Evolutionary conservation across 805 yeast genomes (phyloP).

Genomic region (Candida piceae): DNA sequence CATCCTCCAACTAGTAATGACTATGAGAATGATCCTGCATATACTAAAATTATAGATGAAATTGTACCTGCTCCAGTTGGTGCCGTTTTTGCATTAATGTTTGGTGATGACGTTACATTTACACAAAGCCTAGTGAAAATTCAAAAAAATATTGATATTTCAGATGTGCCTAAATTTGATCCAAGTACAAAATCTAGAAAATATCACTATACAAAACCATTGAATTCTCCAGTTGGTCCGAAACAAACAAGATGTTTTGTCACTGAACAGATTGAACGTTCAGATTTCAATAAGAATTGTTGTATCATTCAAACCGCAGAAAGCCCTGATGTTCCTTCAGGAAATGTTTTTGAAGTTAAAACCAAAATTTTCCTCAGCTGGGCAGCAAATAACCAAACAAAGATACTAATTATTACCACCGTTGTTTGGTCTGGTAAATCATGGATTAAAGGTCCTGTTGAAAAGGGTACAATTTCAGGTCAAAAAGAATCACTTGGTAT

Average conservation of each 20-base stretch:
- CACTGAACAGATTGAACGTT: slow-evolving; percentile 50
- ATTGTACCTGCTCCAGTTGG: slow-evolving; percentile 61
- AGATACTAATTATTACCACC: slow-evolving; percentile 45
- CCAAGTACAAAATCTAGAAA: slow-evolving; percentile 34
- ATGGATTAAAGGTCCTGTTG: slow-evolving; percentile 75
- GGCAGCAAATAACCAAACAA: slow-evolving; percentile 54
- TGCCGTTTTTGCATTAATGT: slow-evolving; percentile 49
- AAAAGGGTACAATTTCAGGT: slow-evolving; percentile 68
- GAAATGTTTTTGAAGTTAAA: slow-evolving; percentile 57
- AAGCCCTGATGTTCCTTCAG: slow-evolving; percentile 84
- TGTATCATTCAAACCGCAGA: slow-evolving; percentile 52
- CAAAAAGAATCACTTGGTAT: slow-evolving; percentile 56
- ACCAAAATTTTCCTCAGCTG: slow-evolving; percentile 57
- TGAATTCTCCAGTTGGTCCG: slow-evolving; percentile 65
- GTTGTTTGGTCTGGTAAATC: slow-evolving; percentile 73
- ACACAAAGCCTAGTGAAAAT: slow-evolving; percentile 41
- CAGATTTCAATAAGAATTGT: slow-evolving; percentile 43
- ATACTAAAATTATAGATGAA: slow-evolving; percentile 52
- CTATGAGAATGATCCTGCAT: slow-evolving; percentile 43
- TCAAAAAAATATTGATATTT: slow-evolving; percentile 62
- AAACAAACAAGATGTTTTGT: slow-evolving; percentile 67
- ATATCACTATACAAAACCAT: slow-evolving; percentile 58
- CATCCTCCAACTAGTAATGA: slow-evolving; percentile 34
- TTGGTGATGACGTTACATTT: slow-evolving; percentile 52
- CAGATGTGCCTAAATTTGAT: slow-evolving; percentile 39